These are phyloP conservation scores for Cystobasidium sp. DNA, from an alignment of 1,284 basidiomycete species.

Conservation along the genomic window DNA sequence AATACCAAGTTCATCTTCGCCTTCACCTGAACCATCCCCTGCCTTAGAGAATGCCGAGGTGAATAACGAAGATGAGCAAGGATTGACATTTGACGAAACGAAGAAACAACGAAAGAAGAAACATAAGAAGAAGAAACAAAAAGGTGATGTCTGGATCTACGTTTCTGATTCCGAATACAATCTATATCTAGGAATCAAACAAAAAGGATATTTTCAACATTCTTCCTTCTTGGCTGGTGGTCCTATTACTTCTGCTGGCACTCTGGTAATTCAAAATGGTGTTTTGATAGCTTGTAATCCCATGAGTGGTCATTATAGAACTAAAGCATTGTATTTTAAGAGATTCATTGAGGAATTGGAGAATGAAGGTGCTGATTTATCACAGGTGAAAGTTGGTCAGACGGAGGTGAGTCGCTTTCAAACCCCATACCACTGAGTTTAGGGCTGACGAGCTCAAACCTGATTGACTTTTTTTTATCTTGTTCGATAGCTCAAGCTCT, in stretches of 20 bases:
- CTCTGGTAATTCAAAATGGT: conserved; percentile 67
- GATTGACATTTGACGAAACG: conserved; percentile 54
- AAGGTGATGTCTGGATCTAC: conserved; percentile 43
- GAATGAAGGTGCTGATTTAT: conserved; percentile 67
- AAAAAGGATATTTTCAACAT: conserved; percentile 69
- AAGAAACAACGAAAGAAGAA: conserved; percentile 60
- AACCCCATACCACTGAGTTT: not conserved
- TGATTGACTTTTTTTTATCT: not conserved
- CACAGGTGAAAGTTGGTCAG: conserved; percentile 37
- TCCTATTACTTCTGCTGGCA: conserved; percentile 64
- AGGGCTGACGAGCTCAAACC: not conserved
- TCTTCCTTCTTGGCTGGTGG: conserved; percentile 68
- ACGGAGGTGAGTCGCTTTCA: conserved; percentile 30
- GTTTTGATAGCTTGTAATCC: conserved; percentile 69
- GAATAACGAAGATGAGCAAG: not conserved
- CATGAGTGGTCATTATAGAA: conserved; percentile 70
- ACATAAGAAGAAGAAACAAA: conserved; percentile 59
- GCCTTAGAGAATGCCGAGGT: not conserved
- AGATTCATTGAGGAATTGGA: conserved; percentile 59
- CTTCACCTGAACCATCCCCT: conserved; percentile 14
- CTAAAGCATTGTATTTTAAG: conserved; percentile 29
- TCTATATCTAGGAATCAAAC: conserved; percentile 73
- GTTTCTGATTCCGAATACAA: conserved; percentile 61
- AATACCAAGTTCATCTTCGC: not conserved
- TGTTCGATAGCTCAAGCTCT: conserved; percentile 26